Percentiles rank a stretch among this genome's conserved stretches.
Evolutionary conservation across 2,329 filamentous ascomycete genomes (phyloP).

Genomic region (Aspergillus sclerotialis): DNA sequence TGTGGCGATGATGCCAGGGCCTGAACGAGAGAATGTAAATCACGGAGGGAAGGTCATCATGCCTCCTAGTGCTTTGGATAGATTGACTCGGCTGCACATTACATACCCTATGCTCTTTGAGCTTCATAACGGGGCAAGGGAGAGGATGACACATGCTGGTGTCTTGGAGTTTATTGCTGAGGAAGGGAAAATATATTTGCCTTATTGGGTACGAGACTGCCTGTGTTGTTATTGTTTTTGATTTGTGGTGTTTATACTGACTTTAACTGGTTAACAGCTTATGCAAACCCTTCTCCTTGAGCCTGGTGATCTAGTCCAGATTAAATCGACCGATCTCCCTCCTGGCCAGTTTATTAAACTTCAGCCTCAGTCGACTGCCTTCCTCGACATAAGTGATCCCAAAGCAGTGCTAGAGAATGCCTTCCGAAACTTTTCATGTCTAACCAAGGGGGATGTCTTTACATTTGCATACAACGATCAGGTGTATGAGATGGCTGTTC

Average conservation of each 20-base stretch:
- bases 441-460: constrained; percentile 91
- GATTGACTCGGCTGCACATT: constrained; percentile 90
- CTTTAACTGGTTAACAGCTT: constrained; percentile 50
- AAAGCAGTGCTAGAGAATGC: constrained; percentile 96
- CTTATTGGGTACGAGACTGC: constrained; percentile 69
- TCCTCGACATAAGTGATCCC: constrained; percentile 94
- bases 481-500: constrained; percentile 82
- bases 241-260: neutral
- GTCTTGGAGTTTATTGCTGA: constrained; percentile 97
- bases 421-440: constrained; percentile 89
- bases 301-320: constrained; percentile 87
- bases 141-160: constrained; percentile 80
- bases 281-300: constrained; percentile 89
- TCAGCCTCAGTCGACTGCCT: constrained; percentile 85
- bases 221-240: neutral
- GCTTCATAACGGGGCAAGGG: constrained; percentile 78
- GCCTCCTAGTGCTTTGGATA: constrained; percentile 92
- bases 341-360: constrained; percentile 91
- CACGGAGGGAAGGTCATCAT: constrained; percentile 97
- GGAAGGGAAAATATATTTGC: constrained; percentile 91
- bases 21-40: constrained; percentile 83
- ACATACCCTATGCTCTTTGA: constrained; percentile 97
- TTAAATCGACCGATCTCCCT: constrained; percentile 89
- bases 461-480: constrained; percentile 96
- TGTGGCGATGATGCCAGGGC: constrained; percentile 84